Evolutionary conservation across 2,329 filamentous ascomycete species (phyloP).

Genomic region (Colletotrichum abscissum): DNA sequence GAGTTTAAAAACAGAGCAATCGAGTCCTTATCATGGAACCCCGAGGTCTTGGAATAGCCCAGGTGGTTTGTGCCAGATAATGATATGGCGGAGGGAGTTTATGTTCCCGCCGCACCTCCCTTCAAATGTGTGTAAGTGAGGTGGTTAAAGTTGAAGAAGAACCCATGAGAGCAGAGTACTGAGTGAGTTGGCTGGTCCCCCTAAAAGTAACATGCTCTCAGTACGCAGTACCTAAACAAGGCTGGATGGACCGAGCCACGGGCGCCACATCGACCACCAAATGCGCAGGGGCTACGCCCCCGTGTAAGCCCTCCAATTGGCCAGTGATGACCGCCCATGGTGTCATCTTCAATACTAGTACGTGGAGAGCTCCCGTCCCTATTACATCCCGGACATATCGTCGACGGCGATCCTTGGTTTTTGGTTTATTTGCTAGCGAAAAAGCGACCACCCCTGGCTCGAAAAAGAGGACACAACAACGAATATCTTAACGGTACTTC

Average conservation of each 20-base stretch:
- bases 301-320: slow-evolving; percentile 12
- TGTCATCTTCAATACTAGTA: slow-evolving; percentile 27
- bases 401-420: slow-evolving; percentile 24
- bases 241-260: slow-evolving; percentile 18
- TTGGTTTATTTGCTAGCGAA: not conserved
- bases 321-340: slow-evolving; percentile 19
- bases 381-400: not conserved
- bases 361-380: slow-evolving; percentile 11
- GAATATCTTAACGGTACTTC: not conserved
- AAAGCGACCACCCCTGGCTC: slow-evolving; percentile 13
- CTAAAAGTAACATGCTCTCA: not conserved
- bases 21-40: not conserved
- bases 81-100: not conserved
- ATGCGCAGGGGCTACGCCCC: not conserved
- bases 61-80: not conserved
- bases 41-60: not conserved
- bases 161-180: not conserved
- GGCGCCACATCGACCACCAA: slow-evolving; percentile 1
- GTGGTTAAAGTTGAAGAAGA: not conserved
- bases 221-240: slow-evolving; percentile 2
- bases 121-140: not conserved
- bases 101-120: not conserved
- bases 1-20: not conserved
- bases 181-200: not conserved
- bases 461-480: slow-evolving; percentile 16